These are phyloP conservation scores for Pleomassaria siparia DNA, from an alignment of 2,329 filamentous ascomycete species.

Conservation along the genomic window DNA sequence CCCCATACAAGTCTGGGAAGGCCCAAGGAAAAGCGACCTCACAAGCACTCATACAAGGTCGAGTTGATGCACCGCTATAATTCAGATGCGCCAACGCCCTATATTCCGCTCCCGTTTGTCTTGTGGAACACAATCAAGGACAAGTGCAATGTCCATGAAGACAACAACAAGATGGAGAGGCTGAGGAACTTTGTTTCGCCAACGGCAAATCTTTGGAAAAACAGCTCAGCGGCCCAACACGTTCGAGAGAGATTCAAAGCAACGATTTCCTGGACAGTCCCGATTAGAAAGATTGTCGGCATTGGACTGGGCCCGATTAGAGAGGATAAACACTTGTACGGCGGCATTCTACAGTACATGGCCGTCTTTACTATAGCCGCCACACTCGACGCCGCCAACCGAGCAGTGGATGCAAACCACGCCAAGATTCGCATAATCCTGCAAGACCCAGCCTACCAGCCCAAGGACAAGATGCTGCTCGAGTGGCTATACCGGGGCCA, in stretches of 20 bases:
- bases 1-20: too few relatives aligned
- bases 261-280: neutral
- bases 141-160: neutral
- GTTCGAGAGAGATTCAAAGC: neutral
- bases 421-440: constrained; percentile 11
- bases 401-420: neutral
- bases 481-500: neutral
- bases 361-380: constrained; percentile 14
- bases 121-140: neutral
- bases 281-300: neutral
- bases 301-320: neutral
- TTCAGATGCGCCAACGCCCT: too few relatives aligned
- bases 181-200: too few relatives aligned
- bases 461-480: constrained; percentile 8
- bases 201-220: neutral
- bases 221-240: neutral
- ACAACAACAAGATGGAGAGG: neutral
- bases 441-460: constrained; percentile 20
- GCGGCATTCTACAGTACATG: constrained; percentile 15
- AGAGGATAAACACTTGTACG: neutral
- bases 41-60: too few relatives aligned
- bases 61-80: too few relatives aligned
- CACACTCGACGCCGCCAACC: constrained; percentile 4
- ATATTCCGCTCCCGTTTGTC: neutral
- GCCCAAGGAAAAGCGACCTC: too few relatives aligned